These are phyloP conservation scores for Plasmodium knowlesi DNA, from an alignment of 169 alveolate genomes.

Conservation along the genomic window DNA sequence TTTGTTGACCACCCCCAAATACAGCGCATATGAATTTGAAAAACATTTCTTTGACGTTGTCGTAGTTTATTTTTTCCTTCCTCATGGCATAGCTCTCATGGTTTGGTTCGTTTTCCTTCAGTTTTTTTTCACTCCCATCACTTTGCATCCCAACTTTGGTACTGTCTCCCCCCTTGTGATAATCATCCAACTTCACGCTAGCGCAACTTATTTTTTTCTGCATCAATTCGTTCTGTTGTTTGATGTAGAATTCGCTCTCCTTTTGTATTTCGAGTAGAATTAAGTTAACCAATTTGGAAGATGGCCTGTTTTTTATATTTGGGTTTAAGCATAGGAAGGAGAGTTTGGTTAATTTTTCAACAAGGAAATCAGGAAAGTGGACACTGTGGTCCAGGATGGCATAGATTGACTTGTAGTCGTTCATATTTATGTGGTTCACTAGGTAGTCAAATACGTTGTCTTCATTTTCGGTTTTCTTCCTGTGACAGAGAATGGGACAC, in stretches of 20 bases:
- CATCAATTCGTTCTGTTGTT: constrained; percentile 7
- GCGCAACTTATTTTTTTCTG: constrained; percentile 17
- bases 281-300: constrained; percentile 55
- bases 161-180: neutral
- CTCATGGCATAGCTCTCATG: neutral
- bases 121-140: constrained; percentile 2
- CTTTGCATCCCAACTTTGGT: neutral
- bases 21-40: constrained; percentile 10
- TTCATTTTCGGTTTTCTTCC: constrained; percentile 47
- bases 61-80: constrained; percentile 26
- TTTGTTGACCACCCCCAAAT: constrained; percentile 26
- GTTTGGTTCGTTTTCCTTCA: neutral
- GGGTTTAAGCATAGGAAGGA: constrained; percentile 59
- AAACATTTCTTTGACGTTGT: constrained; percentile 17
- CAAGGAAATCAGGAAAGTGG: constrained; percentile 57
- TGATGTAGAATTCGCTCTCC: constrained; percentile 48
- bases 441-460: constrained; percentile 59
- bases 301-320: constrained; percentile 53
- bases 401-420: constrained; percentile 56
- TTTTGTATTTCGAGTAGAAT: constrained; percentile 56
- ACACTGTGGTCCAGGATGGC: constrained; percentile 58
- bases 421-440: constrained; percentile 55
- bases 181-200: constrained; percentile 13
- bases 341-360: constrained; percentile 48
- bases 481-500: constrained; percentile 34